phyloP scores from a whole-genome alignment of 2,329 filamentous ascomycete species.

The Penicillium sp. region DNA sequence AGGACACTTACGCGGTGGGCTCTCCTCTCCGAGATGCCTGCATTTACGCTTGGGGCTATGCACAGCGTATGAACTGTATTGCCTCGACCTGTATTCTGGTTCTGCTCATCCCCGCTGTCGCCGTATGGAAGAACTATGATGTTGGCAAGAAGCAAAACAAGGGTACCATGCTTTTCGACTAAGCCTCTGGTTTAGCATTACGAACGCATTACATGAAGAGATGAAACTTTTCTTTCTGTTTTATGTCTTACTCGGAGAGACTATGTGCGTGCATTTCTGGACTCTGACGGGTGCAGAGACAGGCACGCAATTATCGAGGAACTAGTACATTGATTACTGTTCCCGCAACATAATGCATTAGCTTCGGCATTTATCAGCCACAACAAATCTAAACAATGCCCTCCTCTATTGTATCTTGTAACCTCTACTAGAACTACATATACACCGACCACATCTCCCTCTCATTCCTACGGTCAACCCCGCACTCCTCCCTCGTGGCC shows the following conservation, averaged over 20 bases:
- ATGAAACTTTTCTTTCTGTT: background rate
- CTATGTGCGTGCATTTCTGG: background rate
- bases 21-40: constrained; percentile 23
- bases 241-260: background rate
- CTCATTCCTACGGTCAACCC: constrained; percentile 1
- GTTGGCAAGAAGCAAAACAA: constrained; percentile 32
- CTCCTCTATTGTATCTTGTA: background rate
- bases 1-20: constrained; percentile 24
- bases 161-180: constrained; percentile 28
- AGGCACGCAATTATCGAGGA: background rate
- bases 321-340: background rate
- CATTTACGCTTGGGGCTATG: constrained; percentile 27
- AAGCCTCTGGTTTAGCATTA: background rate
- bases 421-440: constrained; percentile 12
- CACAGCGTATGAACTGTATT: constrained; percentile 31
- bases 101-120: constrained; percentile 27
- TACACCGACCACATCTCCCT: background rate
- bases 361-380: background rate
- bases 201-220: background rate
- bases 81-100: constrained; percentile 28
- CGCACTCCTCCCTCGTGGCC: constrained; percentile 10
- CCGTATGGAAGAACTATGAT: constrained; percentile 32
- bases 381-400: background rate
- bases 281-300: background rate
- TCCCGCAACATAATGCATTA: background rate